Percentiles rank a stretch among this genome's conserved stretches.
Conservation (phyloP, 78 protist species). For the Chrysochromulina parva region DNA sequence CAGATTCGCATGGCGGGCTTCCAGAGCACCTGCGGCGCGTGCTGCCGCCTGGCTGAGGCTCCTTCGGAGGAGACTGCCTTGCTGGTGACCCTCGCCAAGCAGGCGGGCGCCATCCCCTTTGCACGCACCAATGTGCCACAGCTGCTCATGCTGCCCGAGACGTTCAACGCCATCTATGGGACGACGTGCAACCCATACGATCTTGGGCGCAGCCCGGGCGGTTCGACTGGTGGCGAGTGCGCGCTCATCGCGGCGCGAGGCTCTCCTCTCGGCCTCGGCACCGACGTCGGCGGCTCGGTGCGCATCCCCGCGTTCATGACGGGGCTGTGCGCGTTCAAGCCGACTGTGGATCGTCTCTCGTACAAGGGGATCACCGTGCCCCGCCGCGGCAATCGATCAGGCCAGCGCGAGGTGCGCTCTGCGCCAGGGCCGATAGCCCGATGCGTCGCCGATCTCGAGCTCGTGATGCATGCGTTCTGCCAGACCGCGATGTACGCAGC, state of each 20-base stretch:
- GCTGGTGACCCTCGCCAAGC: neutral
- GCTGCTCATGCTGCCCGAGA: slow-evolving; percentile 18
- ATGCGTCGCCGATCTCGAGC: neutral
- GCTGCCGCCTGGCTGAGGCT: neutral
- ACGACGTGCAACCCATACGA: slow-evolving; percentile 59
- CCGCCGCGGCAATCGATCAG: neutral
- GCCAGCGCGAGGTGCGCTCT: neutral
- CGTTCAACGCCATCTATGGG: slow-evolving; percentile 9
- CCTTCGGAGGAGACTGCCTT: neutral
- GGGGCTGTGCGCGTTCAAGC: too few relatives aligned
- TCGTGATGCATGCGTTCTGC: neutral
- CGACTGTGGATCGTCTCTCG: too few relatives aligned
- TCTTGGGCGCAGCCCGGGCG: slow-evolving; percentile 64
- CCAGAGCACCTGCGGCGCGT: neutral
- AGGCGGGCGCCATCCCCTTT: slow-evolving; percentile 30
- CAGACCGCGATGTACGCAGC: neutral
- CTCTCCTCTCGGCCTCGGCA: slow-evolving; percentile 58
- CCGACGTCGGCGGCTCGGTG: slow-evolving; percentile 78
- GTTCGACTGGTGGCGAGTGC: slow-evolving; percentile 65
- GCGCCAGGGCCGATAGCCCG: neutral
- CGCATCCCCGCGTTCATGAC: slow-evolving; percentile 58
- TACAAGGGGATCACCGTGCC: neutral
- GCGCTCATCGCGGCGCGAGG: slow-evolving; percentile 52
- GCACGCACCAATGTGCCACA: slow-evolving; percentile 30
- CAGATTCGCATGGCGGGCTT: neutral